Evolutionary conservation across 2,329 filamentous ascomycete genomes (phyloP).

Genomic region (Diaporthe vexans): DNA sequence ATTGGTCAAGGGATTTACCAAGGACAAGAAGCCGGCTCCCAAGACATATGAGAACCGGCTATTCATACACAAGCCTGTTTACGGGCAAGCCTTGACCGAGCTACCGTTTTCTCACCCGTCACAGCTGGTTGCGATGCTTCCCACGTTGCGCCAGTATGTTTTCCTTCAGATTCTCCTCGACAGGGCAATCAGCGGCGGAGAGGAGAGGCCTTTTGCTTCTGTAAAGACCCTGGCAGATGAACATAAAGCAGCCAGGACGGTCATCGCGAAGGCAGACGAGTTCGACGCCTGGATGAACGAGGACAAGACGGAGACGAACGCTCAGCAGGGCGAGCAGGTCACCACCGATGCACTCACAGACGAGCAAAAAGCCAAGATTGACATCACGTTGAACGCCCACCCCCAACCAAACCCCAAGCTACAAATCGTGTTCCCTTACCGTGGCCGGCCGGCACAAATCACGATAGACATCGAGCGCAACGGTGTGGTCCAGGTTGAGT

Average conservation of each 20-base stretch:
- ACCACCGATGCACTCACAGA: slow-evolving; percentile 37
- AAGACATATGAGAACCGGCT: slow-evolving; percentile 71
- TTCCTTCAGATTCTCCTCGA: slow-evolving; percentile 76
- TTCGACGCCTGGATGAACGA: slow-evolving; percentile 39
- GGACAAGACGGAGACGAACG: slow-evolving; percentile 43
- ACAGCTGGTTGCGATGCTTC: slow-evolving; percentile 81
- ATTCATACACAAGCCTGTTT: slow-evolving; percentile 80
- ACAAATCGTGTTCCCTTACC: slow-evolving; percentile 68
- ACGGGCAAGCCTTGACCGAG: slow-evolving; percentile 75
- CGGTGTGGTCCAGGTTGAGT: slow-evolving; percentile 69
- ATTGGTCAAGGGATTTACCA: slow-evolving; percentile 58
- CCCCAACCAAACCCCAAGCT: slow-evolving; percentile 59
- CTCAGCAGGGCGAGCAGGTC: slow-evolving; percentile 26
- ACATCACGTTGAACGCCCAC: slow-evolving; percentile 67
- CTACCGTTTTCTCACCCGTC: slow-evolving; percentile 84
- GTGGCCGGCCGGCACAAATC: slow-evolving; percentile 63
- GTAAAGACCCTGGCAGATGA: slow-evolving; percentile 39
- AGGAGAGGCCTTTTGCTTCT: slow-evolving; percentile 45
- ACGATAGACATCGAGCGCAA: slow-evolving; percentile 72
- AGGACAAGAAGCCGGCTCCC: slow-evolving; percentile 48
- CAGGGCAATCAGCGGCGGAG: slow-evolving; percentile 67
- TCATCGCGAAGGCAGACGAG: slow-evolving; percentile 38
- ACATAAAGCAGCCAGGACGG: slow-evolving; percentile 38
- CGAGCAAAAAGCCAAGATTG: slow-evolving; percentile 53
- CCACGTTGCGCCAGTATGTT: slow-evolving; percentile 81